These are phyloP conservation scores for Mitragyna speciosa DNA, from an alignment of 257 asterid genomes.

Conservation along the genomic window DNA sequence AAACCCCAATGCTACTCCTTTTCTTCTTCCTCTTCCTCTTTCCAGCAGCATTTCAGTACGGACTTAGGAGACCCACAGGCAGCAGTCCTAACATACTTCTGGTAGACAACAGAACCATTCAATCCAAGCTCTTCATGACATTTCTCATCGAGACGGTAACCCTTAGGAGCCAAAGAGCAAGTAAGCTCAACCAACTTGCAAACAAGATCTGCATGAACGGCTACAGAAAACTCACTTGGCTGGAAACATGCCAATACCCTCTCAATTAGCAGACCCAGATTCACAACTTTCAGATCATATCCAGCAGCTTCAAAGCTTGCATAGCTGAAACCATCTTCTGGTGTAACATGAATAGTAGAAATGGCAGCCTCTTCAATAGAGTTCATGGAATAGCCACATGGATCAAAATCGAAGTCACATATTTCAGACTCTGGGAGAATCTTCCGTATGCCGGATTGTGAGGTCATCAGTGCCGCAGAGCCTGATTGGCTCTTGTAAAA, in stretches of 20 bases:
- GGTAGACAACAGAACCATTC: slow-evolving; percentile 65
- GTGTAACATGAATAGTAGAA: slow-evolving; percentile 79
- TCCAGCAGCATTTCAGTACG: slow-evolving; percentile 63
- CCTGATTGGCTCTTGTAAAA: slow-evolving; percentile 57
- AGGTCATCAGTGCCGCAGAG: slow-evolving; percentile 58
- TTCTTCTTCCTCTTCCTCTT: slow-evolving; percentile 62
- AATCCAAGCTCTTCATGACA: slow-evolving; percentile 54
- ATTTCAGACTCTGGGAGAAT: slow-evolving; percentile 65
- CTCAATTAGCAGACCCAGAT: slow-evolving; percentile 44
- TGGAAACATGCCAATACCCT: slow-evolving; percentile 67
- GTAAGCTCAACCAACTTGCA: slow-evolving; percentile 35
- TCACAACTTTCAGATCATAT: slow-evolving; percentile 45
- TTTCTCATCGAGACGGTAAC: slow-evolving; percentile 43
- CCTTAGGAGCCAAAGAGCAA: slow-evolving; percentile 38
- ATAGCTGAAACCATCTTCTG: slow-evolving; percentile 84
- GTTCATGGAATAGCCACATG: slow-evolving; percentile 90
- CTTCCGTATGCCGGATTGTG: slow-evolving; percentile 58
- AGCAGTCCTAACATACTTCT: slow-evolving; percentile 50
- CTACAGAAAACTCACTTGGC: slow-evolving; percentile 61
- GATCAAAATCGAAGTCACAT: slow-evolving; percentile 82
- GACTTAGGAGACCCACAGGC: slow-evolving; percentile 72
- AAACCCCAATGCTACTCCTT: slow-evolving; percentile 54
- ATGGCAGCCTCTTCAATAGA: slow-evolving; percentile 68
- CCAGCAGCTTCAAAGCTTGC: slow-evolving; percentile 91
- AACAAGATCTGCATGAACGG: slow-evolving; percentile 52